These are phyloP conservation scores for Rhizophlyctis rosea DNA, from an alignment of 192 early-diverging fungal genomes.

Conservation along the genomic window DNA sequence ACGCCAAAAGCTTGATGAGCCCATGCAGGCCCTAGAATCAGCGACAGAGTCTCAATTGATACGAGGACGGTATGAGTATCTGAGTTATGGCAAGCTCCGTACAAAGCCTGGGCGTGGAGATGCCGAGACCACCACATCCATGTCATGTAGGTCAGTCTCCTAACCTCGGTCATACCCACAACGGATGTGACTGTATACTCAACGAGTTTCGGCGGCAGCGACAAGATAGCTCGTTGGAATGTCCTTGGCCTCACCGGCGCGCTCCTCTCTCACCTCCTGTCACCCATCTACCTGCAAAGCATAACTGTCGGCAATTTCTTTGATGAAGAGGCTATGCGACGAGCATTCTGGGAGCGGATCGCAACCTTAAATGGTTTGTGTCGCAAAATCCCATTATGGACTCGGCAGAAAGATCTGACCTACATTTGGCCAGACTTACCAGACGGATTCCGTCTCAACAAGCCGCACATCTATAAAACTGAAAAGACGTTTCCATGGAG, in stretches of 20 bases:
- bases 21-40: neutral
- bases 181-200: neutral
- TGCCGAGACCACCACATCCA: constrained; percentile 66
- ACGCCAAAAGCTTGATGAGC: neutral
- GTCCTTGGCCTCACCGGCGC: constrained; percentile 74
- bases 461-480: neutral
- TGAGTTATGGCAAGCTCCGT: constrained; percentile 57
- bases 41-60: constrained; percentile 17
- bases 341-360: constrained; percentile 64
- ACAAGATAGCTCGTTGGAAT: constrained; percentile 90
- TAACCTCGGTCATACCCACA: neutral
- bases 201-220: constrained; percentile 60
- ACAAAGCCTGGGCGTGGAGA: constrained; percentile 77
- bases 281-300: constrained; percentile 65
- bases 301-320: constrained; percentile 70
- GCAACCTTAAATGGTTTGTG: constrained; percentile 20
- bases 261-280: constrained; percentile 57
- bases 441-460: neutral
- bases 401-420: neutral
- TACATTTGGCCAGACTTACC: neutral
- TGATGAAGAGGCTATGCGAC: constrained; percentile 53
- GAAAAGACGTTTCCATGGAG: neutral
- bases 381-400: neutral
- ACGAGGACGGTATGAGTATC: constrained; percentile 63
- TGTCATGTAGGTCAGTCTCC: constrained; percentile 69